Percentiles rank a stretch among this genome's conserved stretches.
Evolutionary conservation across 139 green algal genomes (phyloP).

Genomic region (Chlorella sorokiniana): DNA sequence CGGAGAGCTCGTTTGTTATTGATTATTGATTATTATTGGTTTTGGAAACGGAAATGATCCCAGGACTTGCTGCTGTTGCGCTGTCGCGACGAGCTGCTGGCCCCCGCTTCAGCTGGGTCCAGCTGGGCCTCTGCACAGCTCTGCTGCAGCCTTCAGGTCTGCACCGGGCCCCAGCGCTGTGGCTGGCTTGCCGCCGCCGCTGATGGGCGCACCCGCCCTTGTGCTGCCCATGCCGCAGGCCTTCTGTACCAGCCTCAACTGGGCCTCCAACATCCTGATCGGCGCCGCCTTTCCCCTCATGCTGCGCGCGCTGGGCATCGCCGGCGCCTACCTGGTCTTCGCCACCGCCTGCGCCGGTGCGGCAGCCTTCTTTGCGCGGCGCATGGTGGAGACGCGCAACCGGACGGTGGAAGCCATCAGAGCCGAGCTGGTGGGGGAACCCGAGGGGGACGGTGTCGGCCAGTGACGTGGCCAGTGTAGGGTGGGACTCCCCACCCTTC

Average conservation of each 20-base stretch:
- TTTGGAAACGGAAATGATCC: no score
- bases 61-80: no score
- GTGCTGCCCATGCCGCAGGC: constrained; percentile 35
- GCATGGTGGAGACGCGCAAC: constrained; percentile 69
- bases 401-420: constrained; percentile 21
- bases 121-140: neutral
- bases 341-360: constrained; percentile 46
- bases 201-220: neutral
- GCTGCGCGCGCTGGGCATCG: constrained; percentile 53
- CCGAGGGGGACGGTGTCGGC: no score
- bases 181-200: neutral
- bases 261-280: constrained; percentile 58
- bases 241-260: constrained; percentile 60
- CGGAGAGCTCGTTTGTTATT: neutral
- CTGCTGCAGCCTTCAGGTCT: no score
- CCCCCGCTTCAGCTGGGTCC: no score
- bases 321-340: constrained; percentile 59
- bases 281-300: constrained; percentile 55
- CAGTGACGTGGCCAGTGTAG: no score
- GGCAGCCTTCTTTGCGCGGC: constrained; percentile 39
- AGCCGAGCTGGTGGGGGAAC: neutral
- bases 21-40: neutral
- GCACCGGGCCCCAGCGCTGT: neutral
- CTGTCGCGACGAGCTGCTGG: no score
- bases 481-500: no score